Evolutionary conservation across 2,329 filamentous ascomycete genomes (phyloP), one percentile per base, ranked within the genome.

Genomic region (Paraconiothyrium brasiliense): DNA sequence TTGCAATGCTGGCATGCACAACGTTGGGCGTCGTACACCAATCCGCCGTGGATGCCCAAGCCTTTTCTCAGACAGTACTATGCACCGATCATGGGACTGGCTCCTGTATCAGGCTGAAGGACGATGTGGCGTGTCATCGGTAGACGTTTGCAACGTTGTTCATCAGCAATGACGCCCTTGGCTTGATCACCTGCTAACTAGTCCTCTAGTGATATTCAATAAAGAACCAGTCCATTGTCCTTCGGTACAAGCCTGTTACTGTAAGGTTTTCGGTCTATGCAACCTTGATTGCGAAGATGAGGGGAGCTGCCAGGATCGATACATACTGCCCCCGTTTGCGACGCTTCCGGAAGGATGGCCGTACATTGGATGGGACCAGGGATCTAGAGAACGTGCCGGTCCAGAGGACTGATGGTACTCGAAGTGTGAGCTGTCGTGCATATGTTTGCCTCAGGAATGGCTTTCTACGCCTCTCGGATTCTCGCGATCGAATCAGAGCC

Each of bases 191-290:
- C 35, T 65, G 64, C 73, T 75, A 60, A 76, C 58, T 20, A 24
- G 5, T 24, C 50, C 46, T 46, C 54, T 51, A 78, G 77, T 79
- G 58, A 71, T 79, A 1, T 79, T 79, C 60, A 76, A 76, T 2
- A 79, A 79, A 32, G 67, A 70, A 6, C 64, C 76, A 0, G 82
- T 89, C 1, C 83, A 89, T 67, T 92, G 89, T 66, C 89, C 89
- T 0, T 79, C 80, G 20, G 87, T 87, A 1, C 76, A 81, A 49
- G 84, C 86, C 9, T 91, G 89, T 72, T 91, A 91, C 73, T 91
- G 89, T 77, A 86, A 88, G 44, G 83, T 87, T 16, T 92, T 88
- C 68, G 89, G 89, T 0, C 68, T 89, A 30, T 92, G 89, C 74
- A 67, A 83, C 58, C 66, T 86, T 16, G 67, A 77, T 0, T 82